A percentile compares a stretch with the other conserved stretches of the same genome.
Conservation (phyloP, 148 eudicot genomes). For the Arbutus unedo region DNA sequence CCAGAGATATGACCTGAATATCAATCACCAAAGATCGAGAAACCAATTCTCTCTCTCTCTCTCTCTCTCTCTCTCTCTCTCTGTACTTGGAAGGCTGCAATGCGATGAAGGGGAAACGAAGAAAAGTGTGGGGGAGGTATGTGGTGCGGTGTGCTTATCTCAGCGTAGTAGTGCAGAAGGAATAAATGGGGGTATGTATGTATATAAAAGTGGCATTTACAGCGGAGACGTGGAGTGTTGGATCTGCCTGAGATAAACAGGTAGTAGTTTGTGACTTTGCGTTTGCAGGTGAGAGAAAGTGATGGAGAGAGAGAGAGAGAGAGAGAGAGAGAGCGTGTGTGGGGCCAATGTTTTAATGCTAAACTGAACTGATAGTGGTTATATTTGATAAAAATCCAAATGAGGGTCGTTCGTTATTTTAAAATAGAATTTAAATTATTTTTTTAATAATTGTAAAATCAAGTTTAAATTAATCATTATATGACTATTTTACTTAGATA, state of each 20-base stretch:
- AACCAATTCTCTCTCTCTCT: not conserved
- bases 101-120: not conserved
- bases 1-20: not conserved
- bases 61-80: too few species aligned
- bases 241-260: conserved; percentile 15
- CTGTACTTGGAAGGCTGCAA: not conserved
- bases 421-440: too few species aligned
- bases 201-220: not conserved
- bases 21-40: conserved; percentile 10
- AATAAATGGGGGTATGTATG: not conserved
- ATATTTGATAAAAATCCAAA: too few species aligned
- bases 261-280: conserved; percentile 9
- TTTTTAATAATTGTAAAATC: too few species aligned
- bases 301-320: not conserved
- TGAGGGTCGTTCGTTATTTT: too few species aligned
- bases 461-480: too few species aligned
- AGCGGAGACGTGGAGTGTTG: conserved; percentile 23
- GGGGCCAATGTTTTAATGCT: not conserved
- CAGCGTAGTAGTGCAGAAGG: not conserved
- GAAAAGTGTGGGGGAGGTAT: not conserved
- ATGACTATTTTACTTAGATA: too few species aligned
- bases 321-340: not conserved
- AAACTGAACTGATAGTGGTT: not conserved
- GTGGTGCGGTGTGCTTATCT: not conserved
- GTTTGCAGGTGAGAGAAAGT: conserved; percentile 3